phyloP scores from a whole-genome alignment of 805 yeast species.

The Brettanomyces anomalus region DNA sequence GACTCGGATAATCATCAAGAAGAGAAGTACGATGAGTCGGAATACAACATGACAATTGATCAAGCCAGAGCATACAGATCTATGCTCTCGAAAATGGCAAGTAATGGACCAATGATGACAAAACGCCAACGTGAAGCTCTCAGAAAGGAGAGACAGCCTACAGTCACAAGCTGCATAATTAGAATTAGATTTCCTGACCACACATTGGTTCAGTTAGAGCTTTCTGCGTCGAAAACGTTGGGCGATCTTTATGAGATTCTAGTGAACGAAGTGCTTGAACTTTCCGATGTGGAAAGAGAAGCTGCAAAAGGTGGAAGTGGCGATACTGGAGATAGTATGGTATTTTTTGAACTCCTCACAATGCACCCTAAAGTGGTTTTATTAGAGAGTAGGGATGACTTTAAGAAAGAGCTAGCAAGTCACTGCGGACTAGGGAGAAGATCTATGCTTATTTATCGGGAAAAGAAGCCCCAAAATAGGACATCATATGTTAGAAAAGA shows the following conservation, averaged over 20 bases:
- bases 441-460: slow-evolving; percentile 17
- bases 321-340: background rate
- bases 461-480: slow-evolving; percentile 6
- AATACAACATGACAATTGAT: slow-evolving; percentile 37
- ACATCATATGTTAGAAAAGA: slow-evolving; percentile 17
- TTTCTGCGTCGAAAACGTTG: slow-evolving; percentile 34
- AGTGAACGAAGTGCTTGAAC: slow-evolving; percentile 18
- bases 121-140: slow-evolving; percentile 27
- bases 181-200: slow-evolving; percentile 54
- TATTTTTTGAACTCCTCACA: slow-evolving; percentile 27
- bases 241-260: slow-evolving; percentile 16
- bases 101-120: slow-evolving; percentile 24
- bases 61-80: slow-evolving; percentile 48
- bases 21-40: slow-evolving; percentile 12
- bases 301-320: slow-evolving; percentile 12
- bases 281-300: slow-evolving; percentile 23
- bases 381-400: slow-evolving; percentile 12
- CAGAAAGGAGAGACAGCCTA: slow-evolving; percentile 16
- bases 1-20: background rate
- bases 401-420: slow-evolving; percentile 22
- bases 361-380: slow-evolving; percentile 40
- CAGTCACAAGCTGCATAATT: slow-evolving; percentile 29
- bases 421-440: slow-evolving; percentile 35
- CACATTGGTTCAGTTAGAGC: slow-evolving; percentile 39
- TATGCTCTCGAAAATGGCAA: slow-evolving; percentile 35